Evolutionary conservation across 805 yeast genomes (phyloP), one percentile per base, ranked within the genome.

Genomic region (Yarrowia deformans): DNA sequence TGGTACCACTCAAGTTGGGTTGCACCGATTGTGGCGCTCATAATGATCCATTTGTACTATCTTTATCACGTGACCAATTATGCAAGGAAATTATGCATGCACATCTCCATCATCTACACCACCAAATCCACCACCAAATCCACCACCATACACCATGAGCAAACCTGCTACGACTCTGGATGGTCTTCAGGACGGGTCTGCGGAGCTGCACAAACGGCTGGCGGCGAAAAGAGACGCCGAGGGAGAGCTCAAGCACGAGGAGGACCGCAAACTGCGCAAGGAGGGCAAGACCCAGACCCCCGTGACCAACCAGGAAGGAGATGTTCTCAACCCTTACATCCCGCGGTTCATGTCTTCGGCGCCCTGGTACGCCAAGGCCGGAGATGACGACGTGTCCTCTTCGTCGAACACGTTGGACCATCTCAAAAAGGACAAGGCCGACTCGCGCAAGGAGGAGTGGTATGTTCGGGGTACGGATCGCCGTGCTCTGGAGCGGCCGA

Each of bases 321-420:
- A 78, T 12, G 78, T 77, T 45, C 74, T 79, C 45, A 77, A 77
- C 66, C 80, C 80, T 12, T 76, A 77, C 61, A 77, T 77, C 18
- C 80, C 80, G 23, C 71, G 72, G 46, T 77, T 71, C 71, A 76
- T 77, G 40, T 70, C 78, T 3, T 73, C 68, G 16, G 75, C 78
- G 32, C 80, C 80, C 18, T 77, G 80, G 80, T 77, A 77, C 46
- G 71, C 73, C 18, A 73, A 68, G 19, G 70, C 69, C 7, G 71
- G 69, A n/a, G 72, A 67, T 23, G 72, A 68, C 9, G 73, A 74
- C 1, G 58, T 56, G 16, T 18, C 58, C 18, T 67, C 58, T n/a
- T 69, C 29, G 23, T 43, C 76, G 34, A 43, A 75, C 3, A 23
- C 29, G 18, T 61, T 77, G 34, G 70, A 72, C 35, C 80, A 77